Conservation (phyloP, 2,329 filamentous ascomycete genomes). For the Chalara sp. region DNA sequence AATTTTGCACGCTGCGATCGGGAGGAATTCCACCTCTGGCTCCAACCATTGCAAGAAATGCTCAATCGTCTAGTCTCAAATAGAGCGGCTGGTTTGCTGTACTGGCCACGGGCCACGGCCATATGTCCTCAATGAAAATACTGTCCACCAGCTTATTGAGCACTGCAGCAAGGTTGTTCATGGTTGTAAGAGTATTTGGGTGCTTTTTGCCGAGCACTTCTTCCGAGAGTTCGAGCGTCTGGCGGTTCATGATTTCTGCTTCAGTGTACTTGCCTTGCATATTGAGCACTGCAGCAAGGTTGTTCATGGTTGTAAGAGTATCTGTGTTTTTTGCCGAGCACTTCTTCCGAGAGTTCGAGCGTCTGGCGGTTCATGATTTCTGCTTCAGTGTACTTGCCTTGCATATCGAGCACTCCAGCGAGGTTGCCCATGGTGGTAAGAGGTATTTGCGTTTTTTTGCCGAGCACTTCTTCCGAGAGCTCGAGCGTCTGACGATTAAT, state of each 20-base stretch:
- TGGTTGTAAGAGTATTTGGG: too few relatives aligned
- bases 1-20: neutral
- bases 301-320: neutral
- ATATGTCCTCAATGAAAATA: constrained; percentile 2
- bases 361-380: neutral
- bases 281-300: neutral
- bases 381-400: too few relatives aligned
- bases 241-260: too few relatives aligned
- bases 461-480: neutral
- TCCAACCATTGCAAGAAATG: constrained; percentile 2
- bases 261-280: neutral
- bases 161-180: too few relatives aligned
- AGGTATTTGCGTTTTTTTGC: neutral
- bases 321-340: neutral
- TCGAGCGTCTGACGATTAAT: neutral
- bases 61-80: neutral
- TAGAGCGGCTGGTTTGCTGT: neutral
- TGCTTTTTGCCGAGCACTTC: too few relatives aligned
- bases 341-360: neutral
- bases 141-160: neutral
- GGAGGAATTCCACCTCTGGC: neutral
- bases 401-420: neutral
- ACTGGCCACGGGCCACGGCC: neutral
- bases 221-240: too few relatives aligned
- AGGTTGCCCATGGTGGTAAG: neutral